A percentile compares a stretch with the other conserved stretches of the same genome.
Evolutionary conservation across 2,329 filamentous ascomycete species (phyloP).

Genomic region (Microdochium trichocladiopsis): DNA sequence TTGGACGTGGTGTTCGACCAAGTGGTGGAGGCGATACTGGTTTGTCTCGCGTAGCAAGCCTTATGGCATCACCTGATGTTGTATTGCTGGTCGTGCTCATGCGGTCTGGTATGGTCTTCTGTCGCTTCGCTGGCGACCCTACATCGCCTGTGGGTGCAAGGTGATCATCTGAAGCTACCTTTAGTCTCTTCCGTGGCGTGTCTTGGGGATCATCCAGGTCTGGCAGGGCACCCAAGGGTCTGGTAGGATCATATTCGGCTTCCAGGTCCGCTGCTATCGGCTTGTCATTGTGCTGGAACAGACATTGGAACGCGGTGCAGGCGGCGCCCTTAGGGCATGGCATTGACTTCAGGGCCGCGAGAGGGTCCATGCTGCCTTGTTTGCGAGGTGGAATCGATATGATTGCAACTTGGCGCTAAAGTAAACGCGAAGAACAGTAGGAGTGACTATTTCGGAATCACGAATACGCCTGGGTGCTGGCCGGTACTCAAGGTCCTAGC

Average conservation of each 20-base stretch:
- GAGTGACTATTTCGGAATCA: too few species aligned
- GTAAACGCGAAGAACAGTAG: too few species aligned
- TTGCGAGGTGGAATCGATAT: not conserved
- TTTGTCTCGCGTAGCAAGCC: not conserved
- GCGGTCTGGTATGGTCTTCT: constrained; percentile 1
- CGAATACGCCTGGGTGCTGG: too few species aligned
- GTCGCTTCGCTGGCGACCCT: not conserved
- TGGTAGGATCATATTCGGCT: constrained; percentile 1
- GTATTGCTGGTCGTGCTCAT: not conserved
- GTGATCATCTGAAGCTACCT: constrained; percentile 8
- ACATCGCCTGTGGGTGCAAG: not conserved
- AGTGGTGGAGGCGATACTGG: not conserved
- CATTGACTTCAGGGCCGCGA: constrained; percentile 35
- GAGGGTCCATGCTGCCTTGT: constrained; percentile 1
- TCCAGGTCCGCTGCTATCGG: constrained; percentile 8
- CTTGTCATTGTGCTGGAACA: constrained; percentile 38
- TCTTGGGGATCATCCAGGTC: constrained; percentile 6
- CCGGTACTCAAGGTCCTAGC: too few species aligned
- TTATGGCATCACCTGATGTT: not conserved
- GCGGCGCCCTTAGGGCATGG: constrained; percentile 40
- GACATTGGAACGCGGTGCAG: constrained; percentile 42
- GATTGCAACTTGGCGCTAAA: too few species aligned
- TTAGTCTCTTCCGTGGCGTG: constrained; percentile 17
- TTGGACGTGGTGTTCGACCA: not conserved
- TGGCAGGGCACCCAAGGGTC: constrained; percentile 1